Evolutionary conservation across 768 basidiomycete genomes (phyloP).

Genomic region (Boletus eberwhitei): DNA sequence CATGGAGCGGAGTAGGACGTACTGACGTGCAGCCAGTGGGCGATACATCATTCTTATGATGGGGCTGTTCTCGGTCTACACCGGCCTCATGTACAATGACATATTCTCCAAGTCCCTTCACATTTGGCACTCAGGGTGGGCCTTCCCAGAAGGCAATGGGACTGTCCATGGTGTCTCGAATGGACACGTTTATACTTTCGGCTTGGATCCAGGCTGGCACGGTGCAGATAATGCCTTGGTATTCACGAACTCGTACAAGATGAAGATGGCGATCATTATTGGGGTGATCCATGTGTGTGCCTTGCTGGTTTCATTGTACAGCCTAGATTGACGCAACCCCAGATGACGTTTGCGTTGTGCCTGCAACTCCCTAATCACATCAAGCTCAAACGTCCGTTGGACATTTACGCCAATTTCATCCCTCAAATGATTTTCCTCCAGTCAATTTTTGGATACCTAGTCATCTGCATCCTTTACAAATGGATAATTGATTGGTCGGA

Average conservation of each 20-base stretch:
- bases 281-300: conserved; percentile 89
- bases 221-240: conserved; percentile 86
- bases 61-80: conserved; percentile 96
- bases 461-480: conserved; percentile 93
- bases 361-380: conserved; percentile 95
- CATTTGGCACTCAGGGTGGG: conserved; percentile 87
- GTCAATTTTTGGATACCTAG: conserved; percentile 96
- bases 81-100: conserved; percentile 98
- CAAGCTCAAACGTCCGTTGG: conserved; percentile 82
- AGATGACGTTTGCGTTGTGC: conserved; percentile 99
- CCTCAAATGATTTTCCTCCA: conserved; percentile 98
- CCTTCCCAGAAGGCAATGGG: conserved; percentile 50
- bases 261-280: conserved; percentile 98
- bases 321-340: conserved; percentile 14
- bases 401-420: conserved; percentile 93
- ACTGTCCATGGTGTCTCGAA: conserved; percentile 52
- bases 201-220: conserved; percentile 94
- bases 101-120: conserved; percentile 92
- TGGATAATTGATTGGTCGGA: conserved; percentile 92
- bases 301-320: neutral
- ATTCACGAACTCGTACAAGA: conserved; percentile 99
- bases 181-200: conserved; percentile 84
- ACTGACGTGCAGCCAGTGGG: conserved; percentile 53
- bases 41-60: conserved; percentile 98
- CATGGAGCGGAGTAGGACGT: conserved; percentile 1